These are phyloP conservation scores for Pleoardoris graminearum DNA, from an alignment of 2,329 filamentous ascomycete species.

Conservation along the genomic window DNA sequence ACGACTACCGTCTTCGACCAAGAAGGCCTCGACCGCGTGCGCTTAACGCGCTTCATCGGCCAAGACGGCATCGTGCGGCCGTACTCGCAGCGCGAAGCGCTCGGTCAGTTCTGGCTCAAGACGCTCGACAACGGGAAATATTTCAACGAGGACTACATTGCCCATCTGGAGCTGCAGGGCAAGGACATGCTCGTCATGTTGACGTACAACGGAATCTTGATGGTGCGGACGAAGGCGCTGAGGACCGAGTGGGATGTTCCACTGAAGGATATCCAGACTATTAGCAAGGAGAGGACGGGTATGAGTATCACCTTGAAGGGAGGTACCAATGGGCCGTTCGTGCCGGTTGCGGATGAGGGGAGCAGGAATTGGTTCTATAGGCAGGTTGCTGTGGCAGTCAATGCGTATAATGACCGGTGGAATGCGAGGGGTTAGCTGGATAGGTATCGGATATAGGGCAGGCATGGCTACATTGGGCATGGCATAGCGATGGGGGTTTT, in stretches of 20 bases:
- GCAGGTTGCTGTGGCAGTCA: conserved; percentile 68
- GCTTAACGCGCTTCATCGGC: conserved; percentile 89
- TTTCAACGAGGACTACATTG: conserved; percentile 97
- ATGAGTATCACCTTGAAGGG: conserved; percentile 87
- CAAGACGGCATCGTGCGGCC: conserved; percentile 91
- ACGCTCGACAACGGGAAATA: conserved; percentile 96
- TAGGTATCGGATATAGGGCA: background rate
- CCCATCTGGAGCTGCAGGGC: conserved; percentile 86
- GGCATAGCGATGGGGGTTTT: background rate
- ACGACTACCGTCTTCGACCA: conserved; percentile 98
- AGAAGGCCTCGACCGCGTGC: conserved; percentile 89
- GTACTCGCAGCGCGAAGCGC: conserved; percentile 90
- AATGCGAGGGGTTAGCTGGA: conserved; percentile 57
- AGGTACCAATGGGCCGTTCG: conserved; percentile 90
- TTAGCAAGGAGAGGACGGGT: conserved; percentile 93
- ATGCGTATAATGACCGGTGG: conserved; percentile 69
- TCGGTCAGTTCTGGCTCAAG: conserved; percentile 98
- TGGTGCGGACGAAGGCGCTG: conserved; percentile 83
- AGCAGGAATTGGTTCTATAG: conserved; percentile 67
- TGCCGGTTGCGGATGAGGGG: conserved; percentile 89
- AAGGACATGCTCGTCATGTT: conserved; percentile 81
- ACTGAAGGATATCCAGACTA: conserved; percentile 94
- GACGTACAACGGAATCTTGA: conserved; percentile 72
- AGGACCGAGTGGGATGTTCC: conserved; percentile 95
- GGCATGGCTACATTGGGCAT: background rate